These are phyloP conservation scores for Cladosporium velox DNA, from an alignment of 2,329 filamentous ascomycete species.

Conservation along the genomic window DNA sequence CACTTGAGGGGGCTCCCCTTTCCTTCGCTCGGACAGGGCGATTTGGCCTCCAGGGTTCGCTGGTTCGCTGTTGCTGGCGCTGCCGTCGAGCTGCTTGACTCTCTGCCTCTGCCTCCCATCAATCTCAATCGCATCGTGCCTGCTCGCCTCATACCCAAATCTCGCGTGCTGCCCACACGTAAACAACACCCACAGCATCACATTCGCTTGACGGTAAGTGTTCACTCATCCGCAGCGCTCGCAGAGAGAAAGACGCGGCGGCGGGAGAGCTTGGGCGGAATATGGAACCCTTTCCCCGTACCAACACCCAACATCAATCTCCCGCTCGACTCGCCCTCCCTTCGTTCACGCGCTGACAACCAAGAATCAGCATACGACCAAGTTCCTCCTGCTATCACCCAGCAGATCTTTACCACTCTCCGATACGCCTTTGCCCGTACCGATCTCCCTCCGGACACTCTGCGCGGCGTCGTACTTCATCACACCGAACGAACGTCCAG, in stretches of 20 bases:
- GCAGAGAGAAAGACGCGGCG: background rate
- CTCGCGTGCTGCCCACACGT: conserved; percentile 9
- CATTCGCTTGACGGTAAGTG: conserved; percentile 17
- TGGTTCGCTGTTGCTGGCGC: background rate
- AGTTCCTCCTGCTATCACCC: background rate
- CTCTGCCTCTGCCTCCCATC: conserved; percentile 9
- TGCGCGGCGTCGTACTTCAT: conserved; percentile 6
- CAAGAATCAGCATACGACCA: background rate
- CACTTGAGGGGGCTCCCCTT: conserved; percentile 12
- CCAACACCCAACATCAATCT: background rate
- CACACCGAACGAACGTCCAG: background rate
- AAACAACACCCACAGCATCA: conserved; percentile 1
- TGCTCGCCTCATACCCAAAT: background rate
- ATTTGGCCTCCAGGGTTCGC: conserved; percentile 6
- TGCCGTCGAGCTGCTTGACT: background rate
- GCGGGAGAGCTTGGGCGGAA: conserved; percentile 15
- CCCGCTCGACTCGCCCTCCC: conserved; percentile 1
- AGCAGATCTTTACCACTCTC: background rate
- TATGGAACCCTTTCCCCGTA: conserved; percentile 21
- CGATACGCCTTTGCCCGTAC: background rate
- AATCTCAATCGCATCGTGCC: conserved; percentile 12
- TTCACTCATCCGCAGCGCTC: background rate
- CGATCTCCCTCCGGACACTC: background rate
- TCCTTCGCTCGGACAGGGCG: conserved; percentile 3
- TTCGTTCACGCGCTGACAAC: conserved; percentile 9